Conservation (phyloP, 345 rosid genomes). For the Eucalyptus erythrocorys region DNA sequence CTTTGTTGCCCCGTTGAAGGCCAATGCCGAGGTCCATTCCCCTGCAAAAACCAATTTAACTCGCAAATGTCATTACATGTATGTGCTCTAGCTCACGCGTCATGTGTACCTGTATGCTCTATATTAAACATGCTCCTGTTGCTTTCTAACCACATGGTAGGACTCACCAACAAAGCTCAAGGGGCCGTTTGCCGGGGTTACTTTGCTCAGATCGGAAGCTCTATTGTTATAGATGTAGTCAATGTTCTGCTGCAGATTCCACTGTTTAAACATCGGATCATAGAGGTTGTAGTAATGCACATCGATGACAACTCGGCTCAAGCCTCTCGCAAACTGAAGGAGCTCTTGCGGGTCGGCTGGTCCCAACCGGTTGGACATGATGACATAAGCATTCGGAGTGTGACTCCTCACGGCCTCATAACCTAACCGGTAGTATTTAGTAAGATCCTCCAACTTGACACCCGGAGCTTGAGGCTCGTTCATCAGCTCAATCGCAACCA, state of each 20-base stretch:
- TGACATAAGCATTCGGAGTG: constrained; percentile 11
- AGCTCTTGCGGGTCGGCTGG: background rate
- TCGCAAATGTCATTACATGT: background rate
- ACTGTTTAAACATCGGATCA: background rate
- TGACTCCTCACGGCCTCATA: constrained; percentile 19
- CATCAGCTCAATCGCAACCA: constrained; percentile 21
- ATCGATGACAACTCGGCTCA: background rate
- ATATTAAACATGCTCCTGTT: background rate
- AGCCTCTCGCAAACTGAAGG: background rate
- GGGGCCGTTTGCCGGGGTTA: background rate
- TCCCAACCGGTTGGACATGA: constrained; percentile 9
- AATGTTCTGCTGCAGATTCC: background rate
- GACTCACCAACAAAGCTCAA: background rate
- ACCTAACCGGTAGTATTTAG: constrained; percentile 13
- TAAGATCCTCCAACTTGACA: constrained; percentile 1
- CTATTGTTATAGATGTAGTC: background rate
- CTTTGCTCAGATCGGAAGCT: background rate
- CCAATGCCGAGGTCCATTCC: background rate
- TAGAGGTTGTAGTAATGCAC: background rate
- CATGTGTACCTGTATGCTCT: background rate
- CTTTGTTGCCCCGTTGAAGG: background rate
- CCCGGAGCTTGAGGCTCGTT: constrained; percentile 14
- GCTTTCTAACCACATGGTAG: background rate
- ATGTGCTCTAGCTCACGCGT: too few species aligned
- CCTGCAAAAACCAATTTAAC: background rate